phyloP scores from a whole-genome alignment of 306 rosid genomes.

The Vicia faba region DNA sequence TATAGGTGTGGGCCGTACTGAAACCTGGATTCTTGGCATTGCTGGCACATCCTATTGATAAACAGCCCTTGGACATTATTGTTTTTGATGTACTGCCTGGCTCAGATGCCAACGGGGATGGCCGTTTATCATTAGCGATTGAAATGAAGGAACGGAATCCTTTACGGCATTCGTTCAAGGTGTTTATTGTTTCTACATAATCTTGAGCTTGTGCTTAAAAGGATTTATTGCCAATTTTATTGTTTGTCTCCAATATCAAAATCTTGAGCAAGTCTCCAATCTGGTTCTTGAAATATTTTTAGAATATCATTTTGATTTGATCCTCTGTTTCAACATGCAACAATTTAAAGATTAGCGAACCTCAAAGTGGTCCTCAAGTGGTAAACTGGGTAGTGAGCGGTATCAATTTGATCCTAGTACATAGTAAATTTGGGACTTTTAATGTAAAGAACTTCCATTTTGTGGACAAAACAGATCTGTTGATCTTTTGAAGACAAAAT shows the following conservation, averaged over 20 bases:
- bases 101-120: conserved; percentile 83
- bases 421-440: conserved; percentile 15
- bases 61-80: conserved; percentile 87
- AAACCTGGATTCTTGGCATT: conserved; percentile 98
- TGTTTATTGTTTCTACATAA: conserved; percentile 37
- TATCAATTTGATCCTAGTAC: conserved; percentile 25
- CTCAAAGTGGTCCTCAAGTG: conserved; percentile 31
- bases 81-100: conserved; percentile 89
- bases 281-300: conserved; percentile 13
- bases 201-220: conserved; percentile 30
- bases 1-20: conserved; percentile 94
- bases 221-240: conserved; percentile 24
- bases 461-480: conserved; percentile 22
- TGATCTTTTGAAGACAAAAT: conserved; percentile 25
- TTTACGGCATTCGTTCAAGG: conserved; percentile 86
- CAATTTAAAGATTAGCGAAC: conserved; percentile 26
- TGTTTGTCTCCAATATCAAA: conserved; percentile 17
- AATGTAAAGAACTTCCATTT: conserved; percentile 9
- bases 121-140: conserved; percentile 74
- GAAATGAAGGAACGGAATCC: conserved; percentile 89
- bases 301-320: conserved; percentile 25
- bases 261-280: conserved; percentile 17
- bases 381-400: conserved; percentile 9
- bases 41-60: conserved; percentile 84
- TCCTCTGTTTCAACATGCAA: conserved; percentile 8